Percentiles rank a stretch among this genome's conserved stretches.
These are phyloP conservation scores for Graphilbum sp. DNA, from an alignment of 2,329 filamentous ascomycete genomes.

Conservation along the genomic window DNA sequence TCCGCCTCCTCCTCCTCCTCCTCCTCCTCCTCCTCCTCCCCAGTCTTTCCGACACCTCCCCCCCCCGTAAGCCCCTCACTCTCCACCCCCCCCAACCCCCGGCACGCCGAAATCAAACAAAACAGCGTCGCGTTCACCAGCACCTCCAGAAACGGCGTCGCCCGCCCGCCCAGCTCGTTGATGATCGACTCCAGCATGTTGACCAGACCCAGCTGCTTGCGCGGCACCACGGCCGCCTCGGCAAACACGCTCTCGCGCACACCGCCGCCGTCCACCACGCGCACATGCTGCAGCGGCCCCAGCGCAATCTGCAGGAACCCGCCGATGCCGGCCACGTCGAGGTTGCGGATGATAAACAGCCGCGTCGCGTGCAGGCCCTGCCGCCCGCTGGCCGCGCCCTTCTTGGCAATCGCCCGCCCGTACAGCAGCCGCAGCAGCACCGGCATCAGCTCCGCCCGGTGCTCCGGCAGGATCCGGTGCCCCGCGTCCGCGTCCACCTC, in stretches of 20 bases:
- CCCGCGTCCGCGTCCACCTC: no score
- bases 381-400: conserved; percentile 58
- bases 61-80: conserved; percentile 22
- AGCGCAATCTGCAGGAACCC: conserved; percentile 71
- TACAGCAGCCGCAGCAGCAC: conserved; percentile 78
- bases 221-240: conserved; percentile 35
- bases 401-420: conserved; percentile 72
- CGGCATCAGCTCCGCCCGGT: conserved; percentile 63
- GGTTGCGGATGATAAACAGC: conserved; percentile 63
- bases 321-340: conserved; percentile 58
- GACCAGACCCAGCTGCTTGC: conserved; percentile 79
- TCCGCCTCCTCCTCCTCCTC: conserved; percentile 18
- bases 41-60: conserved; percentile 16
- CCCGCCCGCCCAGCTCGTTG: conserved; percentile 61
- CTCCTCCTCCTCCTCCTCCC: conserved; percentile 14
- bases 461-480: conserved; percentile 53
- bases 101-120: conserved; percentile 58
- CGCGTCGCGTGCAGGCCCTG: conserved; percentile 69
- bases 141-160: conserved; percentile 48
- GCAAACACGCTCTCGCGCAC: conserved; percentile 34
- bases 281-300: conserved; percentile 43
- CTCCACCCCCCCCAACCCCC: conserved; percentile 25
- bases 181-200: conserved; percentile 86
- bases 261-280: conserved; percentile 29
- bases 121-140: conserved; percentile 67